These are phyloP conservation scores for Ampelomyces quisqualis DNA, from an alignment of 2,329 filamentous ascomycete genomes.

Conservation along the genomic window DNA sequence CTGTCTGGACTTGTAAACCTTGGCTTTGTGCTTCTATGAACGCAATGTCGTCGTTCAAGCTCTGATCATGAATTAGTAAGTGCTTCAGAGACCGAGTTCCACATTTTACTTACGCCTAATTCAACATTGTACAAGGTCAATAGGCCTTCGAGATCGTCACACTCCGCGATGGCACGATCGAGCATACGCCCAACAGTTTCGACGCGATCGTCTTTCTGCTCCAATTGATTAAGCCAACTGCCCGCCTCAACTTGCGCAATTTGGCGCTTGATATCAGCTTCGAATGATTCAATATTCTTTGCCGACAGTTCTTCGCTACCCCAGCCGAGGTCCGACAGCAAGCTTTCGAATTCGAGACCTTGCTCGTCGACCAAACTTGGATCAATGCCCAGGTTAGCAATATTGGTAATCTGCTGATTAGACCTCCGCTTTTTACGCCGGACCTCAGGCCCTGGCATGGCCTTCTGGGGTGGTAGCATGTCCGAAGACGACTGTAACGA, in stretches of 20 bases:
- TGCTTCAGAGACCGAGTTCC: background rate
- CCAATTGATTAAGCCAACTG: constrained; percentile 79
- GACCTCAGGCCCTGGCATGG: constrained; percentile 46
- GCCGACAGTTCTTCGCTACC: constrained; percentile 73
- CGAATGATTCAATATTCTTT: constrained; percentile 76
- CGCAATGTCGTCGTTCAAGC: constrained; percentile 89
- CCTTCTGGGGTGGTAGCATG: constrained; percentile 18
- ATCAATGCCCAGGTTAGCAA: constrained; percentile 76
- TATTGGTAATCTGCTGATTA: constrained; percentile 76
- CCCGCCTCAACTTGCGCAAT: constrained; percentile 88
- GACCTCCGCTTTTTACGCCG: constrained; percentile 63
- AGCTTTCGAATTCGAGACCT: constrained; percentile 76
- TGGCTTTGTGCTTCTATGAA: constrained; percentile 98
- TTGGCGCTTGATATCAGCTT: constrained; percentile 80
- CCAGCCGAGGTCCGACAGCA: constrained; percentile 88
- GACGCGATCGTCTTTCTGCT: constrained; percentile 87
- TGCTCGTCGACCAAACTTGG: constrained; percentile 71
- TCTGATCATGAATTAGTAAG: constrained; percentile 59
- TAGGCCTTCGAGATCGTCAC: constrained; percentile 92
- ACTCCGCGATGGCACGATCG: constrained; percentile 88
- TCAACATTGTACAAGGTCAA: constrained; percentile 94
- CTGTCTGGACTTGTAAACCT: constrained; percentile 92
- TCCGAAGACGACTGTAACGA: constrained; percentile 45
- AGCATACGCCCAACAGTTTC: constrained; percentile 82
- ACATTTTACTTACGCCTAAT: constrained; percentile 68